Conservation (phyloP, 2,329 filamentous ascomycete species). For the Lithohypha guttulata region DNA sequence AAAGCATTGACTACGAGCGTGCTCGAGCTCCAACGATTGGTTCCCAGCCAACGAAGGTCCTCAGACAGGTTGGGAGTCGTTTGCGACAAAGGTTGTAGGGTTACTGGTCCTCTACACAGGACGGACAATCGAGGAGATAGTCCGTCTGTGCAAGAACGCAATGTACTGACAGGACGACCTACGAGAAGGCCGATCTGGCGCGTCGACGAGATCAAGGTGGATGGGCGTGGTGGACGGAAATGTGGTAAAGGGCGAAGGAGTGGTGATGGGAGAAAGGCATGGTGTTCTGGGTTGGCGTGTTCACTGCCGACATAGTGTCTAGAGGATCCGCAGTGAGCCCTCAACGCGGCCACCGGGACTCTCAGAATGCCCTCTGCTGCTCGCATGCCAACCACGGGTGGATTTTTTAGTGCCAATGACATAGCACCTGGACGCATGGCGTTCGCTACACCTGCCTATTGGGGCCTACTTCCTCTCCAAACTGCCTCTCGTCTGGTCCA, state of each 20-base stretch:
- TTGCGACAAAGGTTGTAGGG: slow-evolving; percentile 6
- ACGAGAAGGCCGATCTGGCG: background rate
- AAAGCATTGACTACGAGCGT: background rate
- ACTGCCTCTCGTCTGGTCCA: slow-evolving; percentile 17
- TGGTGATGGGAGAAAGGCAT: background rate
- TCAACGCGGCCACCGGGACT: background rate
- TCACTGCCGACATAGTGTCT: background rate
- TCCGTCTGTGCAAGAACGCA: background rate
- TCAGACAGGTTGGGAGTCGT: background rate
- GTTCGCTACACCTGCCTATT: slow-evolving; percentile 1
- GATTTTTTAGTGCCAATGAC: slow-evolving; percentile 2
- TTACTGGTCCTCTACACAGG: slow-evolving; percentile 8
- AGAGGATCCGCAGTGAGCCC: background rate
- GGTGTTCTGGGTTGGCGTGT: background rate
- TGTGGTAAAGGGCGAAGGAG: background rate
- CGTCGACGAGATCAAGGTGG: slow-evolving; percentile 5
- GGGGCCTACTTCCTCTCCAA: slow-evolving; percentile 18
- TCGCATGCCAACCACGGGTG: slow-evolving; percentile 1
- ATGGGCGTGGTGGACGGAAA: slow-evolving; percentile 6
- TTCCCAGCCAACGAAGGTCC: background rate
- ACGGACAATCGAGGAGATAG: background rate
- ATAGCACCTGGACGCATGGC: background rate
- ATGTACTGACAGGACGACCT: background rate
- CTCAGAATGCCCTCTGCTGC: too few relatives aligned
- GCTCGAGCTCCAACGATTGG: background rate